These are phyloP conservation scores for Daldinia eschscholtzii DNA, from an alignment of 2,329 filamentous ascomycete species.

Conservation along the genomic window DNA sequence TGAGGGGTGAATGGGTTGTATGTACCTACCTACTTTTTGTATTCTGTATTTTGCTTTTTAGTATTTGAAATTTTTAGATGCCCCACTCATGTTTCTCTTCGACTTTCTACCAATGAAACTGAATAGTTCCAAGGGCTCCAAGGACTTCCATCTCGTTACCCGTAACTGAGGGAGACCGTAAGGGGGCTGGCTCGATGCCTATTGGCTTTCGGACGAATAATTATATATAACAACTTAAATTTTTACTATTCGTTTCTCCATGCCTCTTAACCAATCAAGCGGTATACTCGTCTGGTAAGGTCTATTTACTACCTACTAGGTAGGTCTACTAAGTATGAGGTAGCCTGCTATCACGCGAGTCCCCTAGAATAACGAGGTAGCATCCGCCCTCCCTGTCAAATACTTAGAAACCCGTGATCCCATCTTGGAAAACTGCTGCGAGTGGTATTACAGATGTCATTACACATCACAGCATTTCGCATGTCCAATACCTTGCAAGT, in stretches of 20 bases:
- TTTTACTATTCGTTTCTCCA: constrained; percentile 7
- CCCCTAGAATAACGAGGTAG: neutral
- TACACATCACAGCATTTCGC: neutral
- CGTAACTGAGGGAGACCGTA: neutral
- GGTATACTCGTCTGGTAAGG: neutral
- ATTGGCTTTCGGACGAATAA: constrained; percentile 7
- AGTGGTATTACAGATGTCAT: constrained; percentile 9
- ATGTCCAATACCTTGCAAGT: constrained; percentile 2
- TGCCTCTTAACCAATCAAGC: constrained; percentile 8
- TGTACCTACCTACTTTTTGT: too few relatives aligned
- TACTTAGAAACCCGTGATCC: neutral
- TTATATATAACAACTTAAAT: constrained; percentile 1
- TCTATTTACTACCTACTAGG: neutral
- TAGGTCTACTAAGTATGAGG: neutral
- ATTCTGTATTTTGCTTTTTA: neutral
- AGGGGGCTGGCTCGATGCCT: neutral
- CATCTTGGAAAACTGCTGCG: neutral
- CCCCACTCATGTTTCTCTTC: neutral
- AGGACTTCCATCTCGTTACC: neutral
- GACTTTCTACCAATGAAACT: constrained; percentile 2
- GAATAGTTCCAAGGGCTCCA: neutral
- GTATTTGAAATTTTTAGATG: neutral
- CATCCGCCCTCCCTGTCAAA: neutral
- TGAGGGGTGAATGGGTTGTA: neutral
- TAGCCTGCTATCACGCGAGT: constrained; percentile 6